Conservation (phyloP, 2,329 filamentous ascomycete species). For the Talaromyces amestolkiae region DNA sequence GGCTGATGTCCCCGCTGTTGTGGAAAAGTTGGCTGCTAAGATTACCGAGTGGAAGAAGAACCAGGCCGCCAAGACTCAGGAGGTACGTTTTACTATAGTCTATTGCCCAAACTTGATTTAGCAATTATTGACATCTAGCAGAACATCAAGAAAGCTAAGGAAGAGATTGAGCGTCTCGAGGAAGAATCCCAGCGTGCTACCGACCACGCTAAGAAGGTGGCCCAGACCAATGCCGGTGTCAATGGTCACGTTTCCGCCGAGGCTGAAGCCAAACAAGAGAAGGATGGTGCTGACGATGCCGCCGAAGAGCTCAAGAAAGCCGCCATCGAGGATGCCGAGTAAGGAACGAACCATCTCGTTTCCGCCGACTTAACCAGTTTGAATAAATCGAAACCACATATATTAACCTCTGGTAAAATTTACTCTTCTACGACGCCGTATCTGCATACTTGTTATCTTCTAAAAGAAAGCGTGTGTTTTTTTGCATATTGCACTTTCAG, state of each 20-base stretch:
- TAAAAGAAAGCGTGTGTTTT: constrained; percentile 10
- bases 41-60: constrained; percentile 86
- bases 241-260: constrained; percentile 55
- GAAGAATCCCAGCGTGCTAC: constrained; percentile 60
- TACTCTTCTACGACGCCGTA: constrained; percentile 2
- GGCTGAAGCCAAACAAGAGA: constrained; percentile 55
- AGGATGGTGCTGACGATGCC: constrained; percentile 59
- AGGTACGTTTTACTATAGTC: constrained; percentile 59
- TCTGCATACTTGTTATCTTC: constrained; percentile 1
- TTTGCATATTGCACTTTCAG: constrained; percentile 11
- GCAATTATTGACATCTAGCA: constrained; percentile 44
- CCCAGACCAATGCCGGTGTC: constrained; percentile 50
- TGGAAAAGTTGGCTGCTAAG: constrained; percentile 92
- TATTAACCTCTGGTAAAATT: not conserved
- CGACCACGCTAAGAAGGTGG: constrained; percentile 51
- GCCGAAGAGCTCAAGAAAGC: constrained; percentile 60
- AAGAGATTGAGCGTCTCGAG: constrained; percentile 83
- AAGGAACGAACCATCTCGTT: constrained; percentile 8
- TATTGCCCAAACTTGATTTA: not conserved
- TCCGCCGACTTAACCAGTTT: not conserved
- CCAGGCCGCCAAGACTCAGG: constrained; percentile 84
- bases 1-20: constrained; percentile 71
- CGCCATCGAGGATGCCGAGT: constrained; percentile 56
- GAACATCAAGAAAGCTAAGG: constrained; percentile 97
- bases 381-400: constrained; percentile 4